A percentile compares a stretch with the other conserved stretches of the same genome.
Conservation (phyloP, 352 stramenopile species). For the Phytophthora rubi region DNA sequence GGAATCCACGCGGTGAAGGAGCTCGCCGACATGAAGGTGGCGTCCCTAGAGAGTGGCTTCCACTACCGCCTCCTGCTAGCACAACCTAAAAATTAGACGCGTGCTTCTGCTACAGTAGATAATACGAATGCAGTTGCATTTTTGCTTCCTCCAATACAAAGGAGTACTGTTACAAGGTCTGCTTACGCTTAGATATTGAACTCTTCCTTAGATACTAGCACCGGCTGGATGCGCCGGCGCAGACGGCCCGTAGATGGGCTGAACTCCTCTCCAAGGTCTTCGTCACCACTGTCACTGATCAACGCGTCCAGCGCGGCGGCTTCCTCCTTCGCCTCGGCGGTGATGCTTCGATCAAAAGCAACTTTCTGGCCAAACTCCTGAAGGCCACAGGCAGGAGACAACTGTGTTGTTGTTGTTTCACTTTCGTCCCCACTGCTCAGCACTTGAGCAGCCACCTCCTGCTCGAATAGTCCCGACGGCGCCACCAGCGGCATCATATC, state of each 20-base stretch:
- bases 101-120: slow-evolving; percentile 1
- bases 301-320: slow-evolving; percentile 24
- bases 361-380: slow-evolving; percentile 53
- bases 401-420: slow-evolving; percentile 14
- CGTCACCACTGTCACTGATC: slow-evolving; percentile 28
- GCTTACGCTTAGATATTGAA: slow-evolving; percentile 56
- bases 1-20: slow-evolving; percentile 59
- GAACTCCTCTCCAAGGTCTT: slow-evolving; percentile 32
- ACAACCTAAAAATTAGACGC: slow-evolving; percentile 31
- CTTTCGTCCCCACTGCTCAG: slow-evolving; percentile 31
- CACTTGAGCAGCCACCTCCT: slow-evolving; percentile 27
- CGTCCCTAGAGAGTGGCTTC: slow-evolving; percentile 78
- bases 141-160: slow-evolving; percentile 29
- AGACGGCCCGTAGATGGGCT: slow-evolving; percentile 41
- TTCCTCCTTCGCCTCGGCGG: slow-evolving; percentile 25
- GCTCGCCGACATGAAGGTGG: slow-evolving; percentile 46
- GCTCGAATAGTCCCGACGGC: slow-evolving; percentile 32
- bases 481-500: slow-evolving; percentile 31
- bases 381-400: slow-evolving; percentile 37
- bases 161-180: slow-evolving; percentile 38
- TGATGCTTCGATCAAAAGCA: slow-evolving; percentile 49
- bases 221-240: slow-evolving; percentile 60
- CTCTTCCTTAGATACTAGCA: slow-evolving; percentile 59
- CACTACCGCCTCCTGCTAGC: slow-evolving; percentile 73
- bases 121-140: slow-evolving; percentile 30